Evolutionary conservation across 2,329 filamentous ascomycete species (phyloP).

Genomic region (Phaeosphaeriaceae sp.): DNA sequence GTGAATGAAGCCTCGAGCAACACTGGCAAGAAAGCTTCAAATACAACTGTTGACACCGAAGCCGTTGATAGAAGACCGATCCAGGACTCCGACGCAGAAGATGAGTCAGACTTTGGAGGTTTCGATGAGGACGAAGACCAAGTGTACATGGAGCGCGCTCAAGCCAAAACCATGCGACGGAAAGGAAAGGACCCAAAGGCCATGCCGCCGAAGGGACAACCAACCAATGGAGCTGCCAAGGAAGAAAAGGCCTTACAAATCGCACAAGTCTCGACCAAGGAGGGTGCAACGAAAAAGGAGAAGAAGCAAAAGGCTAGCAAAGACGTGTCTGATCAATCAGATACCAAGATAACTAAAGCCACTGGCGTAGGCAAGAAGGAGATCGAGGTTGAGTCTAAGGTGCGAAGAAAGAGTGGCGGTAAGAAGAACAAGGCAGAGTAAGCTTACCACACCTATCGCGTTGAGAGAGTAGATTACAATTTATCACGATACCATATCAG

Average conservation of each 20-base stretch:
- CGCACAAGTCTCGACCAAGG: neutral
- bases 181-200: constrained; percentile 58
- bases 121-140: constrained; percentile 60
- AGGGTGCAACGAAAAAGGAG: constrained; percentile 9
- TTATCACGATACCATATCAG: constrained; percentile 1
- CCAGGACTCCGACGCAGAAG: constrained; percentile 48
- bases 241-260: neutral
- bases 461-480: neutral
- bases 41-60: constrained; percentile 50
- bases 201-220: constrained; percentile 24
- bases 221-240: constrained; percentile 9
- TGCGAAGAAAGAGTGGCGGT: constrained; percentile 26
- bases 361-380: constrained; percentile 17
- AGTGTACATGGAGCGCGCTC: constrained; percentile 54
- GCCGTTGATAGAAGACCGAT: constrained; percentile 75
- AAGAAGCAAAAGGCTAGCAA: constrained; percentile 16
- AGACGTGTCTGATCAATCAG: constrained; percentile 1
- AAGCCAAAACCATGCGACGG: constrained; percentile 51
- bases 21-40: constrained; percentile 48
- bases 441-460: neutral
- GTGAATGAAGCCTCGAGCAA: constrained; percentile 34
- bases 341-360: constrained; percentile 8
- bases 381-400: constrained; percentile 20
- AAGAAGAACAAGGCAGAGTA: constrained; percentile 28
- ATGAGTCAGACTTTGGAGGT: constrained; percentile 54